These are phyloP conservation scores for Termitomyces sp. DNA, from an alignment of 768 basidiomycete genomes.

Conservation along the genomic window DNA sequence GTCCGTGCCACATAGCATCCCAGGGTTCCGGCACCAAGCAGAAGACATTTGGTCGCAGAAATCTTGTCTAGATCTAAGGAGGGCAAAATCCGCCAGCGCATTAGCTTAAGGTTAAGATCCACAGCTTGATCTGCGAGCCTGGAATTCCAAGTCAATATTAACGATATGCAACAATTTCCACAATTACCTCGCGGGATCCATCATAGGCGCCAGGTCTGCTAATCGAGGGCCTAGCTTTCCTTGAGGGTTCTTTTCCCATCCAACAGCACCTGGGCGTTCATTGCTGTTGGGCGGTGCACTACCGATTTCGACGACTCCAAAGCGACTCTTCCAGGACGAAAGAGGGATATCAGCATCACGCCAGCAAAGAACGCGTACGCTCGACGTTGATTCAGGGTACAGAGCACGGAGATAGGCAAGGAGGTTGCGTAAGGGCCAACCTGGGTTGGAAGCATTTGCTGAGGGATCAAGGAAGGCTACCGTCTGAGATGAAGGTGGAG, in stretches of 20 bases:
- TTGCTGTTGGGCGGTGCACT: constrained; percentile 10
- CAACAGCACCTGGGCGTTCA: constrained; percentile 61
- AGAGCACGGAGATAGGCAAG: constrained; percentile 71
- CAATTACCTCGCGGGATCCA: constrained; percentile 79
- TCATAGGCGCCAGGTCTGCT: constrained; percentile 91
- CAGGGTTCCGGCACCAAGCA: constrained; percentile 93
- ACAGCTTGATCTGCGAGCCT: constrained; percentile 95
- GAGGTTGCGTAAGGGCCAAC: constrained; percentile 93
- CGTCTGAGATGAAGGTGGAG: constrained; percentile 20
- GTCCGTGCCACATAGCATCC: constrained; percentile 94
- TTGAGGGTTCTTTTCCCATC: constrained; percentile 92
- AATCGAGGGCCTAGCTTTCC: constrained; percentile 85
- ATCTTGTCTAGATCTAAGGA: constrained; percentile 85
- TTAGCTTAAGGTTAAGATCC: constrained; percentile 95
- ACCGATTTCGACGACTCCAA: constrained; percentile 44
- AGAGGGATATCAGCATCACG: constrained; percentile 54
- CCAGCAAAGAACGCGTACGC: constrained; percentile 71
- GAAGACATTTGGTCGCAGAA: constrained; percentile 68
- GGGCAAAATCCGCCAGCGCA: constrained; percentile 96
- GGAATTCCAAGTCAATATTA: background rate
- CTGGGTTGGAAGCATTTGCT: constrained; percentile 63
- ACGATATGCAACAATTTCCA: background rate
- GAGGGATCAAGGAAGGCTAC: constrained; percentile 85
- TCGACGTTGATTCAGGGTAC: constrained; percentile 42
- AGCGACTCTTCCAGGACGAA: constrained; percentile 54